Evolutionary conservation across 2,329 filamentous ascomycete genomes (phyloP).

Genomic region (Pseudopyrenochaeta lycopersici): DNA sequence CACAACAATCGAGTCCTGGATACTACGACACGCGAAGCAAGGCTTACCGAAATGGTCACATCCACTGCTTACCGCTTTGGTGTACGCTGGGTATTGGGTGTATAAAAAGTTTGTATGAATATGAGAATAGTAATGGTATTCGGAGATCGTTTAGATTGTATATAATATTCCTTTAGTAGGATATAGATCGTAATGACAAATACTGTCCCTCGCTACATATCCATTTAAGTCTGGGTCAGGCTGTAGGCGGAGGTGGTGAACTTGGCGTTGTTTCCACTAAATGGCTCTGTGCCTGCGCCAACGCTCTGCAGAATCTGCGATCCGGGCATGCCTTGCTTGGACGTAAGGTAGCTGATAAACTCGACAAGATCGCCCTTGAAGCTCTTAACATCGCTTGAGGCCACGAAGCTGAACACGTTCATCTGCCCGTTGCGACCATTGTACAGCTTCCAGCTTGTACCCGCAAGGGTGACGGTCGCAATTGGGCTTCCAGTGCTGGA

Average conservation of each 20-base stretch:
- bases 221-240: constrained; percentile 32
- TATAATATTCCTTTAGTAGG: too few species aligned
- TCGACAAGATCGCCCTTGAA: constrained; percentile 67
- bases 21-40: constrained; percentile 21
- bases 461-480: constrained; percentile 63
- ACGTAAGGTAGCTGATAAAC: constrained; percentile 66
- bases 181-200: too few species aligned
- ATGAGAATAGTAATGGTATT: background rate
- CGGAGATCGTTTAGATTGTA: too few species aligned
- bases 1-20: constrained; percentile 52
- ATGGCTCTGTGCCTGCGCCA: constrained; percentile 66
- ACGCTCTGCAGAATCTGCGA: constrained; percentile 64
- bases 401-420: constrained; percentile 70
- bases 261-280: constrained; percentile 59
- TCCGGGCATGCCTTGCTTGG: constrained; percentile 57
- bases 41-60: constrained; percentile 25
- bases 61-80: constrained; percentile 16
- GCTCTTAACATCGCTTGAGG: constrained; percentile 55
- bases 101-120: constrained; percentile 28
- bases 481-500: constrained; percentile 64
- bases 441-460: constrained; percentile 66
- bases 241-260: constrained; percentile 54
- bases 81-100: constrained; percentile 27
- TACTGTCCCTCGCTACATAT: too few species aligned
- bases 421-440: constrained; percentile 67